Evolutionary conservation across 179 eudicot genomes (phyloP).

Genomic region (Silene coronaria): DNA sequence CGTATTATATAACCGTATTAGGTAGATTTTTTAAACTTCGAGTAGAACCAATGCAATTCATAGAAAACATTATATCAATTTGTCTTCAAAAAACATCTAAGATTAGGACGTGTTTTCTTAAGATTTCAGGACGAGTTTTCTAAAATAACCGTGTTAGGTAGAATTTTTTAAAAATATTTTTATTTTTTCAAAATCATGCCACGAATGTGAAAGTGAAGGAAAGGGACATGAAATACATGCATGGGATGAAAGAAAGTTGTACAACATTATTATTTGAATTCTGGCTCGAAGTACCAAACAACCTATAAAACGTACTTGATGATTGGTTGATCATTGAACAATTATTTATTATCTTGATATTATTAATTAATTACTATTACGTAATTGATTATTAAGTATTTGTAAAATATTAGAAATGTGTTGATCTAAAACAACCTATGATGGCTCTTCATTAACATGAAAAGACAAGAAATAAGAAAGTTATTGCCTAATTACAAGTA

Average conservation of each 20-base stretch:
- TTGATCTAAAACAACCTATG: slow-evolving; percentile 6
- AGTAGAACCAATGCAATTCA: no score
- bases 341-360: neutral
- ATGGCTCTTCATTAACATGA: slow-evolving; percentile 5
- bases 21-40: no score
- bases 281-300: neutral
- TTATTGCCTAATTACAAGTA: neutral
- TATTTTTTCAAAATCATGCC: neutral
- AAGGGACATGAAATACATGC: neutral
- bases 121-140: neutral
- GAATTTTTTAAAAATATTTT: no score
- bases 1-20: no score
- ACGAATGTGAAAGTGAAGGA: neutral
- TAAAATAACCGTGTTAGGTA: no score
- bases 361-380: neutral
- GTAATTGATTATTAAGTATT: neutral
- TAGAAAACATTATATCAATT: neutral
- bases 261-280: neutral
- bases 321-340: slow-evolving; percentile 11
- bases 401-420: neutral
- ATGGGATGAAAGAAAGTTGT: slow-evolving; percentile 3
- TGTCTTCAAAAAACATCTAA: no score
- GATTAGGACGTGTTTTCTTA: neutral
- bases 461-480: neutral
- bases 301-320: neutral